Evolutionary conservation across 495 filamentous ascomycete genomes (phyloP).

Genomic region (Aspergillus indologenus): DNA sequence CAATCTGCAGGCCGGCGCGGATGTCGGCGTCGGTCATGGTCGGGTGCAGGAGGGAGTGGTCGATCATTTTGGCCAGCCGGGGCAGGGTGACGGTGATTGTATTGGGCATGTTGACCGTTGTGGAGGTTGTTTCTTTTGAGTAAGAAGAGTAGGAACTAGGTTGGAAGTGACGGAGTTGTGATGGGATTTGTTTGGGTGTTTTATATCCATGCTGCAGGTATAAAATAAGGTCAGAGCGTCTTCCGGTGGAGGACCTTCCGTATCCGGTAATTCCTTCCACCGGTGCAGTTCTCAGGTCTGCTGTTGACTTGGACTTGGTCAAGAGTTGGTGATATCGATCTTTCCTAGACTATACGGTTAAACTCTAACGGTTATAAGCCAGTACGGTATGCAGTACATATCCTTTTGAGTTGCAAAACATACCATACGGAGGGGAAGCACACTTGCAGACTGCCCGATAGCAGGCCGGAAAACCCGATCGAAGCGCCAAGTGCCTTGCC

Average conservation of each 20-base stretch:
- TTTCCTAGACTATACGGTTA: no score
- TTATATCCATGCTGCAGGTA: neutral
- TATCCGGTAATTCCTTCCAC: neutral
- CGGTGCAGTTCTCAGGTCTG: neutral
- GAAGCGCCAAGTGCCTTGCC: neutral
- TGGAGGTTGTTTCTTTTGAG: no score
- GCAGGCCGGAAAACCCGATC: no score
- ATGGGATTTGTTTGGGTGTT: neutral
- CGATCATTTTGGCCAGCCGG: slow-evolving; percentile 56
- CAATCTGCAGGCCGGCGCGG: slow-evolving; percentile 44
- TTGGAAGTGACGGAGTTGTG: neutral
- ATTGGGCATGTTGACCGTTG: neutral
- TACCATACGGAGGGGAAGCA: no score
- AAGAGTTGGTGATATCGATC: no score
- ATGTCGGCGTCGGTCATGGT: slow-evolving; percentile 57
- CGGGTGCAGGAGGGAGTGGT: slow-evolving; percentile 60
- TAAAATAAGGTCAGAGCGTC: neutral
- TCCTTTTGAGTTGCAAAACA: no score
- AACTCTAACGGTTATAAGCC: no score
- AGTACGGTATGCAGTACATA: no score
- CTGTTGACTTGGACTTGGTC: no score
- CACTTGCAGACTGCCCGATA: no score
- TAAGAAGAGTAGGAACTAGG: no score
- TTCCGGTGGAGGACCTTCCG: neutral
- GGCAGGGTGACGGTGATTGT: slow-evolving; percentile 49